Conservation (phyloP, 345 rosid species). For the Alliaria petiolata region DNA sequence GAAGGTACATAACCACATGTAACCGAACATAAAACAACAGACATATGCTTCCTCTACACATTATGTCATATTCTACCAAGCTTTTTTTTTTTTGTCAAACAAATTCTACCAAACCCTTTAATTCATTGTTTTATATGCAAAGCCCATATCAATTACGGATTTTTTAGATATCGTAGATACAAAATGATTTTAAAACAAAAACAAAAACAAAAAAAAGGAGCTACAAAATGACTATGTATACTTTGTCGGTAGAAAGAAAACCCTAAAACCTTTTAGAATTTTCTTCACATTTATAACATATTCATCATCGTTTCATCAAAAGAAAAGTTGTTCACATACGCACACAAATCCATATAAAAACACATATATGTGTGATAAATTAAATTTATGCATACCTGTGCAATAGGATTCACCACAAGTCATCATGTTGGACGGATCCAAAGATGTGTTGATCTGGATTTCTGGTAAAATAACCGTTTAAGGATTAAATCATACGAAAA, state of each 20-base stretch:
- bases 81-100: no score
- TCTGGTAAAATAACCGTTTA: background rate
- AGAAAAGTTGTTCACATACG: background rate
- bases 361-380: background rate
- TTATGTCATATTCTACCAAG: background rate
- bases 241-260: background rate
- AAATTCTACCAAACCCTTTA: background rate
- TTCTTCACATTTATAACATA: background rate
- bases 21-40: slow-evolving; percentile 15
- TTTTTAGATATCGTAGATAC: background rate
- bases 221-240: background rate
- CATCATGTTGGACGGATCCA: background rate
- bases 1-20: slow-evolving; percentile 10
- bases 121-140: background rate
- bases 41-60: slow-evolving; percentile 1
- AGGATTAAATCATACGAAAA: background rate
- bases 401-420: background rate
- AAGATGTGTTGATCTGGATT: background rate
- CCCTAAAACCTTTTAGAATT: background rate
- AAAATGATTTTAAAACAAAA: background rate
- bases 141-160: background rate
- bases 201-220: background rate
- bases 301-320: background rate
- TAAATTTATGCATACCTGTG: slow-evolving; percentile 1
- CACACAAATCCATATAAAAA: background rate